A percentile compares a stretch with the other conserved stretches of the same genome.
These are phyloP conservation scores for Exophiala lecanii-corni DNA, from an alignment of 2,329 filamentous ascomycete species.

Conservation along the genomic window DNA sequence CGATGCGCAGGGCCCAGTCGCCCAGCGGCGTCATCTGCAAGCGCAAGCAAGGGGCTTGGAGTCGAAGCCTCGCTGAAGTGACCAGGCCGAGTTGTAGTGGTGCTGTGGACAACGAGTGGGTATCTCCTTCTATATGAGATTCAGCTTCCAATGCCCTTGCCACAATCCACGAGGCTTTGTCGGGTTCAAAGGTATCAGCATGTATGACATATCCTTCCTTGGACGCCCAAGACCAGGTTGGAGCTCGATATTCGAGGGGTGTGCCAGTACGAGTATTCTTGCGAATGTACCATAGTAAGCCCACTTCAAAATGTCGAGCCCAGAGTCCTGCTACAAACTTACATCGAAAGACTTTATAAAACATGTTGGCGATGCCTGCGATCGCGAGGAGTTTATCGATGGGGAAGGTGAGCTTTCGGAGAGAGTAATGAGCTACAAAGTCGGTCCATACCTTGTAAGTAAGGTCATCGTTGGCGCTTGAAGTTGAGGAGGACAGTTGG, in stretches of 20 bases:
- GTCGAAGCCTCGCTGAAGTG: conserved; percentile 4
- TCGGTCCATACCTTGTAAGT: conserved; percentile 12
- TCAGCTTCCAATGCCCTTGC: conserved; percentile 1
- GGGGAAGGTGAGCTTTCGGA: conserved; percentile 14
- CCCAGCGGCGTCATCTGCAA: conserved; percentile 1
- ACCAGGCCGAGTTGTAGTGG: conserved; percentile 10
- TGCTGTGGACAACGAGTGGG: not conserved
- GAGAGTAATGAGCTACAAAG: conserved; percentile 14
- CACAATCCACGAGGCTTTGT: conserved; percentile 9
- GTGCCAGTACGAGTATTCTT: conserved; percentile 2
- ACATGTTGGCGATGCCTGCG: conserved; percentile 15
- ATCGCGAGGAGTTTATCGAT: conserved; percentile 21
- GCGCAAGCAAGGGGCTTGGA: conserved; percentile 8
- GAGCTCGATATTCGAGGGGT: conserved; percentile 14
- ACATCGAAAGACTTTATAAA: conserved; percentile 9
- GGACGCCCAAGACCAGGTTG: conserved; percentile 21
- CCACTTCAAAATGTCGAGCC: conserved; percentile 7
- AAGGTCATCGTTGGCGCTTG: too few relatives aligned
- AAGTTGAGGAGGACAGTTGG: too few relatives aligned
- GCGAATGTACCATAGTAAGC: conserved; percentile 15
- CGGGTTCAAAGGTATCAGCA: conserved; percentile 9
- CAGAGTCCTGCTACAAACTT: conserved; percentile 13
- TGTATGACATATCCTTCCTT: conserved; percentile 16
- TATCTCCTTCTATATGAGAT: not conserved
- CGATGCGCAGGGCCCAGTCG: conserved; percentile 4